A percentile compares a stretch with the other conserved stretches of the same genome.
Conservation (phyloP, 192 early-diverging fungal species). For the Cetraspora pellucida region DNA sequence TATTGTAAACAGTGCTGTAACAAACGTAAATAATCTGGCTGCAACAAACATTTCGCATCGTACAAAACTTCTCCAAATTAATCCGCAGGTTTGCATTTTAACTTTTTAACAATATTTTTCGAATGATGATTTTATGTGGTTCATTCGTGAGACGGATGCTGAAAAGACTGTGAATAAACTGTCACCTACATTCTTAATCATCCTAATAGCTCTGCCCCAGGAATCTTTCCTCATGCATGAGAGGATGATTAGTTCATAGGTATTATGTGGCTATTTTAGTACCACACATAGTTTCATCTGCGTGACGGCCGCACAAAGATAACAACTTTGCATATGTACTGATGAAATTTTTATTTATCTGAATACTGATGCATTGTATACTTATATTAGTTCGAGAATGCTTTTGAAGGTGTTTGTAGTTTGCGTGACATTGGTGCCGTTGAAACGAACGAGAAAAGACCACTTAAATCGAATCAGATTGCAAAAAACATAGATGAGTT, state of each 20-base stretch:
- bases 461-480: neutral
- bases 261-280: neutral
- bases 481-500: slow-evolving; percentile 6
- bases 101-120: neutral
- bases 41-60: neutral
- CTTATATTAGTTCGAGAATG: slow-evolving; percentile 5
- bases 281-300: slow-evolving; percentile 14
- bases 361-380: neutral
- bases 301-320: neutral
- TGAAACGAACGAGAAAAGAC: neutral
- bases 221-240: slow-evolving; percentile 3
- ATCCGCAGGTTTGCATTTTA: neutral
- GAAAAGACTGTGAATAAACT: neutral
- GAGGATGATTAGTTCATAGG: neutral
- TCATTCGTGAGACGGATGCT: neutral
- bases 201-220: neutral
- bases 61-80: neutral
- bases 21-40: neutral
- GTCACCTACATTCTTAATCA: neutral
- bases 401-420: slow-evolving; percentile 2
- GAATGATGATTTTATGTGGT: neutral
- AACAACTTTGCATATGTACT: slow-evolving; percentile 10
- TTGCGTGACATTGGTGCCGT: slow-evolving; percentile 3
- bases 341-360: neutral
- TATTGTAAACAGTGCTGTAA: neutral